phyloP scores from a whole-genome alignment of 208 protist genomes.

The Acanthamoeba triangularis region DNA sequence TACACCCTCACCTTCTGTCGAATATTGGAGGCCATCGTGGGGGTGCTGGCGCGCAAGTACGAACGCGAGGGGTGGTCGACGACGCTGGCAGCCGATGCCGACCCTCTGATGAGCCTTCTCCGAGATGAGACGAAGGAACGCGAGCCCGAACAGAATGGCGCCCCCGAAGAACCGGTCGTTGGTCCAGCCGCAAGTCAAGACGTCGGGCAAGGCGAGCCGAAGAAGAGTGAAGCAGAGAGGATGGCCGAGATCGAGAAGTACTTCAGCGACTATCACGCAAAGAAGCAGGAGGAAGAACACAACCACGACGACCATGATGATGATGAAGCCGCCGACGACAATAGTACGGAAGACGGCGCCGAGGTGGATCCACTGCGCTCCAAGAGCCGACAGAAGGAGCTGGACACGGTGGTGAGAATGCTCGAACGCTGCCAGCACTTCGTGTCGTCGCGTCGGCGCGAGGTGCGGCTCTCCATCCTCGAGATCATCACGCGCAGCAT shows the following conservation, averaged over 20 bases:
- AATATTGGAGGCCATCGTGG: conserved; percentile 58
- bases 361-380: neutral
- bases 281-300: conserved; percentile 68
- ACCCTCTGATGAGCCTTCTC: neutral
- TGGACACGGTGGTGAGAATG: conserved; percentile 52
- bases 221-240: neutral
- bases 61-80: neutral
- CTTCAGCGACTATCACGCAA: conserved; percentile 40
- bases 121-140: neutral
- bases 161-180: too few relatives aligned
- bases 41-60: conserved; percentile 62
- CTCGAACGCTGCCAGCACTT: conserved; percentile 65
- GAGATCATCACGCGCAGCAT: conserved; percentile 13
- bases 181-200: too few relatives aligned
- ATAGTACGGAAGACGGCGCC: neutral
- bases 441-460: neutral
- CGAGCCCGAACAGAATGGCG: too few relatives aligned
- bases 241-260: conserved; percentile 9
- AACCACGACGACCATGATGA: neutral
- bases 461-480: conserved; percentile 19
- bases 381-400: conserved; percentile 45
- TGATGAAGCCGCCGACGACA: too few relatives aligned
- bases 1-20: conserved; percentile 57
- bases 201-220: neutral
- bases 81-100: neutral